Base-by-base conservation (phyloP, 2,329 filamentous ascomycete genomes). In the Alternaria arborescens region DNA sequence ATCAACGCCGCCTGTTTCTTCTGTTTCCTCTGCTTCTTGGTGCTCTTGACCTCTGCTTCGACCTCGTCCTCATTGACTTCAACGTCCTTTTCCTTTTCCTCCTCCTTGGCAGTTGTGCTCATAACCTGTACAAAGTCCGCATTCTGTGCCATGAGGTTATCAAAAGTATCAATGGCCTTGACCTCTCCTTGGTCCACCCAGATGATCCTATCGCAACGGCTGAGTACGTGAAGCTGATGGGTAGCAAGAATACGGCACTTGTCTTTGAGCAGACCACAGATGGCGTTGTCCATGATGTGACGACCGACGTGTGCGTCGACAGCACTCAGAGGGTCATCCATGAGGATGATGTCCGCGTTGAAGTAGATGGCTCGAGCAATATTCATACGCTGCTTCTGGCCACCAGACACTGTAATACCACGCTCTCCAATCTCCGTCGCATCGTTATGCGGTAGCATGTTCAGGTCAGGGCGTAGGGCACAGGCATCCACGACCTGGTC, bases 311-410 rank as follows among this genome's bases (percentile, higher is more conserved):
- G 87, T 6, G 83, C 82, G 66, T 85, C 83, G 18, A 85, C 83
- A 26, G 83, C 83, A 5, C 86, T 89, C 8, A 89, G 77, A 1
- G 87, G 87, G 67, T 89, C 87, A 66, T 89, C 87, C 84, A 89
- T 86, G 12, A 89, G 80, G 2, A 89, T 79, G 50, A 89, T 84
- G 62, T 88, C 86, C 1, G 87, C 84, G 64, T 89, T 80, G 73
- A 88, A 89, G 71, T 89, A 89, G 55, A 89, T 89, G 1, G 87
- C 87, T 55, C 95, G 87, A 18, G 95, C 95, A 72, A 98, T 97
- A 75, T 97, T 98, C 68, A 97, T 83, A 11, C 95, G 88, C 78
- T 97, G 94, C 78, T 97, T 97, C 78, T 98, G 94, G 2, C 94
- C 94, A 58, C 95, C 94, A 18, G 93, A 97, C 1, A 98, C 91